Base-by-base conservation (phyloP, 1,284 basidiomycete genomes). In the Phlebopus sp. region DNA sequence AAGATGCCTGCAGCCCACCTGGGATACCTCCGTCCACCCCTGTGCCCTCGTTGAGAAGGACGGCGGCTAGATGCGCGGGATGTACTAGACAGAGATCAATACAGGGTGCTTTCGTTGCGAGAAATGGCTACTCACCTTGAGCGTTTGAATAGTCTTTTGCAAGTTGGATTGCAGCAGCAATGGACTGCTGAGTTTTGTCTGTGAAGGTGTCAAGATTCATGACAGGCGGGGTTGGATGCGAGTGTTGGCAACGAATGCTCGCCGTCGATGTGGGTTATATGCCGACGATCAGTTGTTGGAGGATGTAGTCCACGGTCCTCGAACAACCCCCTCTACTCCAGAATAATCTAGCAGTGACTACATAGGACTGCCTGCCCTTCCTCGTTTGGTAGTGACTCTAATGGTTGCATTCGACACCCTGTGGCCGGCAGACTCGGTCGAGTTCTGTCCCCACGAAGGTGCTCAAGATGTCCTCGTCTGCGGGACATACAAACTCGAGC, bases 401-500 rank as follows among this genome's bases (percentile, higher is more conserved):
- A 36, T 38, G 15, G 3, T 11, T 8, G 37, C 46, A 52, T 73
- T 84, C 58, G 84, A 93, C 66, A 96, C 93, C 0, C 68, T 73
- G 13, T 87, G 81, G 62, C 92, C 92, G 7, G 93, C 93, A n/a
- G 92, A 95, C 67, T 82, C 87, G 14, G 77, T 92, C 49, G 94
- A 97, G 60, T 96, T 92, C 64, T 94, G 91, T 59, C 92, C 92
- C 11, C 76, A 79, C 51, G 72, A 74, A 14, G 69, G 70, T 34
- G 74, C 73, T 36, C 68, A 74, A 13, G 70, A 84, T 55, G 68
- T 93, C n/a, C 79, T 97, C 53, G 85, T 84, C 1, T 92, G 91
- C 60, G 93, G 93, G 15, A 96, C 94, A 0, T 97, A 97, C 68
- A 85, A 91, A 57, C 77, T 96, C 11, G 70, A 79, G 35, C 69